Percentiles rank a stretch among this genome's conserved stretches.
Conservation (phyloP, 1,139 yeast genomes). For the Lodderomyces orthopsilosis region DNA sequence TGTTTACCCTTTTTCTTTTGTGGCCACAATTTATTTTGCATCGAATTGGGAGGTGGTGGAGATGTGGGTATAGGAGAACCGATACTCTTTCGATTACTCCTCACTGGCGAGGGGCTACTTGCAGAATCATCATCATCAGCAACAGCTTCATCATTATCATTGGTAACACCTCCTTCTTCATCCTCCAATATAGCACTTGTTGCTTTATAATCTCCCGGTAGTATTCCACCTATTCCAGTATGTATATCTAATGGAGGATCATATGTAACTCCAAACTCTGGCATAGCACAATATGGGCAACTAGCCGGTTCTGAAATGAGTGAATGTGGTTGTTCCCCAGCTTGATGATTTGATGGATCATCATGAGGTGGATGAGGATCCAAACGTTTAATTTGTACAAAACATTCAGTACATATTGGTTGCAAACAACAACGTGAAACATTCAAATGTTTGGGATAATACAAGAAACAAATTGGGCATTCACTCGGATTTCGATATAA, state of each 20-base stretch:
- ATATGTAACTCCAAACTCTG: slow-evolving; percentile 82
- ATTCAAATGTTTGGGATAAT: slow-evolving; percentile 76
- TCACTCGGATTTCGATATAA: slow-evolving; percentile 70
- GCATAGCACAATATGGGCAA: slow-evolving; percentile 92
- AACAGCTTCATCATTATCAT: slow-evolving; percentile 14
- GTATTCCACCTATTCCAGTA: slow-evolving; percentile 52
- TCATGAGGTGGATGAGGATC: slow-evolving; percentile 97
- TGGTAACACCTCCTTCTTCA: slow-evolving; percentile 9
- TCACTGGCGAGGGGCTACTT: slow-evolving; percentile 2
- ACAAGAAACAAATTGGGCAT: slow-evolving; percentile 93
- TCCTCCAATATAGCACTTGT: slow-evolving; percentile 7
- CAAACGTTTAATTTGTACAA: slow-evolving; percentile 88
- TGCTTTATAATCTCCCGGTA: slow-evolving; percentile 34
- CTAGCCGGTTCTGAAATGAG: slow-evolving; percentile 83
- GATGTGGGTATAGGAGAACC: slow-evolving; percentile 9
- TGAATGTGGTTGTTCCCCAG: slow-evolving; percentile 47
- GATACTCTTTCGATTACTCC: slow-evolving; percentile 12
- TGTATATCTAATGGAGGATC: slow-evolving; percentile 55
- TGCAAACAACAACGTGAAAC: slow-evolving; percentile 88
- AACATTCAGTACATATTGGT: slow-evolving; percentile 94
- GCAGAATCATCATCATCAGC: slow-evolving; percentile 5
- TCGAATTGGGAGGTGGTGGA: slow-evolving; percentile 9
- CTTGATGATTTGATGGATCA: slow-evolving; percentile 30
- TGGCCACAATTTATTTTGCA: slow-evolving; percentile 1
- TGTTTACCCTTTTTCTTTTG: slow-evolving; percentile 2